A percentile compares a stretch with the other conserved stretches of the same genome.
Evolutionary conservation across 805 yeast genomes (phyloP).

Genomic region (Kodamaea hsintzibuensis): DNA sequence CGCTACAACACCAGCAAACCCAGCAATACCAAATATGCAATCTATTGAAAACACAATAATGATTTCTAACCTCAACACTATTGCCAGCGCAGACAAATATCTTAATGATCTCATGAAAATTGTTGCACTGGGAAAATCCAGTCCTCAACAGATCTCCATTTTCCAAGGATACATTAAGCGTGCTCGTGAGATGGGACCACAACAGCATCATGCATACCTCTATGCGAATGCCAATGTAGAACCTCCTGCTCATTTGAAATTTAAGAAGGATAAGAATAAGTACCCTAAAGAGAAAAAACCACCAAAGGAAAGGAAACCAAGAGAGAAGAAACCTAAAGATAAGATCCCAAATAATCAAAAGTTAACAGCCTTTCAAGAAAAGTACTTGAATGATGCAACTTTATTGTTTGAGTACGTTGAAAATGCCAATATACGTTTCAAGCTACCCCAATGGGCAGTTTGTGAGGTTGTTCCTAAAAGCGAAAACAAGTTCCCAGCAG

Average conservation of each 20-base stretch:
- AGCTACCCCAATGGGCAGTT: constrained; percentile 74
- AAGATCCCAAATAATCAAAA: constrained; percentile 26
- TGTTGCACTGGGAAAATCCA: constrained; percentile 83
- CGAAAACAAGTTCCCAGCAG: constrained; percentile 1
- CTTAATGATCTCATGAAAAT: constrained; percentile 74
- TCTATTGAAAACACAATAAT: constrained; percentile 72
- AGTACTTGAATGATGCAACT: constrained; percentile 66
- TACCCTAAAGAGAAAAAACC: constrained; percentile 11
- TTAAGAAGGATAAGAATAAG: constrained; percentile 9
- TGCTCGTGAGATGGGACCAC: constrained; percentile 76
- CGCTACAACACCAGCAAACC: constrained; percentile 15
- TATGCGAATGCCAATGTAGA: constrained; percentile 17
- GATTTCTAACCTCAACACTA: constrained; percentile 79
- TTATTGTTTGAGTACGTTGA: constrained; percentile 85
- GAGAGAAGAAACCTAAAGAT: constrained; percentile 18
- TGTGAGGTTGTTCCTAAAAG: constrained; percentile 51
- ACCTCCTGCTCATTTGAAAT: constrained; percentile 9
- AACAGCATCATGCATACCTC: constrained; percentile 38
- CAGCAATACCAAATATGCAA: constrained; percentile 32
- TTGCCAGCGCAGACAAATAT: constrained; percentile 73
- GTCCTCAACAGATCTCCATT: constrained; percentile 66
- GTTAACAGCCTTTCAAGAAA: constrained; percentile 75
- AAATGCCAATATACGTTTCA: constrained; percentile 69
- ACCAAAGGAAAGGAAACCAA: constrained; percentile 14
- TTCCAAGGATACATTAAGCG: constrained; percentile 80